phyloP scores from a whole-genome alignment of 2,329 filamentous ascomycete species.

The Verticillium albo-atrum region DNA sequence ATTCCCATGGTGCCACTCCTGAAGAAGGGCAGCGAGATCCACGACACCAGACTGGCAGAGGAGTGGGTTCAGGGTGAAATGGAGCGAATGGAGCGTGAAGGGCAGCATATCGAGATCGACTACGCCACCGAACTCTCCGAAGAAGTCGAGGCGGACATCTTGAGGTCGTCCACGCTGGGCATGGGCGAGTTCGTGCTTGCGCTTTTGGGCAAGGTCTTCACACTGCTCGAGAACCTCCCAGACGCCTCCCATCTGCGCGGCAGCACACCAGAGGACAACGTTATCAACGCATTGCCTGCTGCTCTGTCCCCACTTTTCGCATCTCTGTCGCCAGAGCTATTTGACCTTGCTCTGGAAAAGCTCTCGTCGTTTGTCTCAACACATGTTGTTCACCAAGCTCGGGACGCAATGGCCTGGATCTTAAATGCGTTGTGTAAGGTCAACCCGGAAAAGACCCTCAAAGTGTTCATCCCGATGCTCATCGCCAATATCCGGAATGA shows the following conservation, averaged over 20 bases:
- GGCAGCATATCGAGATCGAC: slow-evolving; percentile 78
- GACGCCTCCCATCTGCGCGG: slow-evolving; percentile 84
- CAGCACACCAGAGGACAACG: slow-evolving; percentile 91
- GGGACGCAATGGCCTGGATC: slow-evolving; percentile 98
- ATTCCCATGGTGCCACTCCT: slow-evolving; percentile 87
- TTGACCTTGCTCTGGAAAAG: slow-evolving; percentile 88
- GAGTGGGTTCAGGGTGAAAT: slow-evolving; percentile 94
- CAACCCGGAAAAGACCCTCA: slow-evolving; percentile 87
- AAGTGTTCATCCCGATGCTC: slow-evolving; percentile 84
- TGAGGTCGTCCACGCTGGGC: slow-evolving; percentile 89
- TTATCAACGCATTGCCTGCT: slow-evolving; percentile 91
- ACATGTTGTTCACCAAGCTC: slow-evolving; percentile 93
- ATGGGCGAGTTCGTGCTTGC: slow-evolving; percentile 90
- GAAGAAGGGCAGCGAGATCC: slow-evolving; percentile 60
- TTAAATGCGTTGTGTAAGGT: slow-evolving; percentile 95
- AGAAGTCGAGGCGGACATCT: slow-evolving; percentile 79
- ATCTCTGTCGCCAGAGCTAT: slow-evolving; percentile 86
- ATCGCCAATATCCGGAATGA: slow-evolving; percentile 91
- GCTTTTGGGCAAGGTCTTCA: slow-evolving; percentile 91
- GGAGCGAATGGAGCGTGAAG: slow-evolving; percentile 83
- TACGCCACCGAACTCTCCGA: slow-evolving; percentile 79
- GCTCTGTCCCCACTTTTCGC: slow-evolving; percentile 88
- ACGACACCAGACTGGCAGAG: slow-evolving; percentile 74
- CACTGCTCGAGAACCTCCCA: slow-evolving; percentile 88
- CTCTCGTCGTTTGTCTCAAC: slow-evolving; percentile 86